Conservation (phyloP, 805 yeast species). For the Saturnispora kantuleensis region DNA sequence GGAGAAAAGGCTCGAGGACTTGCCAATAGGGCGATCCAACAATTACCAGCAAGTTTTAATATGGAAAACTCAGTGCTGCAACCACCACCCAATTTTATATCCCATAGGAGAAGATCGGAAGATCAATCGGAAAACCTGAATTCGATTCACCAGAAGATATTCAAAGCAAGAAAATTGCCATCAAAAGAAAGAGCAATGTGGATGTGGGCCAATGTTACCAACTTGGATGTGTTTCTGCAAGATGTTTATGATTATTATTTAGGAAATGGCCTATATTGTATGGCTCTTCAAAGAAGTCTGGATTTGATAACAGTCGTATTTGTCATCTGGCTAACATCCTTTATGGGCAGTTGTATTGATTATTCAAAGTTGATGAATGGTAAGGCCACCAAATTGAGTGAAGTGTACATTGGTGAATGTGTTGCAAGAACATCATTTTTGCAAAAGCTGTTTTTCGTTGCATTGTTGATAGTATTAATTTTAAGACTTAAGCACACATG, state of each 20-base stretch:
- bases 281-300: constrained; percentile 52
- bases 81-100: constrained; percentile 12
- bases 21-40: constrained; percentile 20
- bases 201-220: constrained; percentile 94
- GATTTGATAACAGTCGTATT: constrained; percentile 71
- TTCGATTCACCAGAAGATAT: constrained; percentile 1
- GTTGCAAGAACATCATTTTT: constrained; percentile 34
- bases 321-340: constrained; percentile 70
- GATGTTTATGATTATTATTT: constrained; percentile 78
- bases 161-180: constrained; percentile 32
- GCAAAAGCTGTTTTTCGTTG: constrained; percentile 54
- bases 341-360: constrained; percentile 75
- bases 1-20: constrained; percentile 21
- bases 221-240: constrained; percentile 75
- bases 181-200: constrained; percentile 76
- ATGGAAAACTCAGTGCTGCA: constrained; percentile 6
- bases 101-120: not conserved
- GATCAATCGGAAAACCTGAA: not conserved
- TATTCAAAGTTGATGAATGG: constrained; percentile 27
- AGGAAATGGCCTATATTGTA: constrained; percentile 77
- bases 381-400: constrained; percentile 28
- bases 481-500: constrained; percentile 46
- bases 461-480: constrained; percentile 44
- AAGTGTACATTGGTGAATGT: constrained; percentile 40
- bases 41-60: constrained; percentile 16